phyloP scores from a whole-genome alignment of 331 rosid species.

The Cydonia oblonga region DNA sequence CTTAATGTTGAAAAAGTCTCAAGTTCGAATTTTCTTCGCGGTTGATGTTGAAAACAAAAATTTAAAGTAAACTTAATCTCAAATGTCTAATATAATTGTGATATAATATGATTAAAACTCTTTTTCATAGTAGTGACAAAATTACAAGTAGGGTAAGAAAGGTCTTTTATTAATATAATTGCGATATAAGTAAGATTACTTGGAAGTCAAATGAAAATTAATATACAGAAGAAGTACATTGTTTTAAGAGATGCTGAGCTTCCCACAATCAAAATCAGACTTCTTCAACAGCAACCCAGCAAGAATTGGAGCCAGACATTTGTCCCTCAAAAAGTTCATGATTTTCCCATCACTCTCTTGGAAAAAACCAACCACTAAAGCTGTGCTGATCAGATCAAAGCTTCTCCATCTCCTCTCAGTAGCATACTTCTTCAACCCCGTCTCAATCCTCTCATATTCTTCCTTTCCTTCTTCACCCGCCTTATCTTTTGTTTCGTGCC shows the following conservation, averaged over 20 bases:
- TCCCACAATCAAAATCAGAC: slow-evolving; percentile 40
- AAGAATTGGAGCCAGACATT: slow-evolving; percentile 5
- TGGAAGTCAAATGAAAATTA: background rate
- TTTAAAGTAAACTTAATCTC: too few species aligned
- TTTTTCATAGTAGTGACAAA: background rate
- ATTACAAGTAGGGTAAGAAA: background rate
- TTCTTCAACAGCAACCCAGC: slow-evolving; percentile 7
- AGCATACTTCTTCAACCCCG: slow-evolving; percentile 30
- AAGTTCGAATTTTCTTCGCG: too few species aligned
- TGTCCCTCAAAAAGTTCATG: slow-evolving; percentile 25
- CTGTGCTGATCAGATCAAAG: slow-evolving; percentile 17
- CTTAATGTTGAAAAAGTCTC: too few species aligned
- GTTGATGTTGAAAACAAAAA: too few species aligned
- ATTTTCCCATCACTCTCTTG: slow-evolving; percentile 14
- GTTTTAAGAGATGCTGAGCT: slow-evolving; percentile 3
- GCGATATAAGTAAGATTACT: background rate
- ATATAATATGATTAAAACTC: too few species aligned
- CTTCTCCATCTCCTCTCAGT: slow-evolving; percentile 41
- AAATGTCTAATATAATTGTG: too few species aligned
- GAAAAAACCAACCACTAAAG: slow-evolving; percentile 21
- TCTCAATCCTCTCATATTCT: slow-evolving; percentile 21
- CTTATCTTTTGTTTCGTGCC: background rate
- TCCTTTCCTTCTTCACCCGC: slow-evolving; percentile 8
- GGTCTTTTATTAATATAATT: background rate
- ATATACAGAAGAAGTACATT: background rate